Evolutionary conservation across 2,329 filamentous ascomycete genomes (phyloP), one percentile per base, ranked within the genome.

Genomic region (Botryotinia narcissicola): DNA sequence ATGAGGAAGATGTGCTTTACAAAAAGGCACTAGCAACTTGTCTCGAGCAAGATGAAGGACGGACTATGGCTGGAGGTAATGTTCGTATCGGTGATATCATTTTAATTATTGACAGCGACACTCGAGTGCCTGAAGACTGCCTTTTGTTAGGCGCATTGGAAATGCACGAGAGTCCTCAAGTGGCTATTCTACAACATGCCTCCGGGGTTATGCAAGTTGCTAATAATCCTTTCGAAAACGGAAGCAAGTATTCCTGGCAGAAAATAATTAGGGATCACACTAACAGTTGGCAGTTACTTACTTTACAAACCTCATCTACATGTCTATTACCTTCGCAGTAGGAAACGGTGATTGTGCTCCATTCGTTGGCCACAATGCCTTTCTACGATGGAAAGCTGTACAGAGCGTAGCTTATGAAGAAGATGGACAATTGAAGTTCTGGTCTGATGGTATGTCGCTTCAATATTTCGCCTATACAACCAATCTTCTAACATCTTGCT

Each of bases 291-390:
- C 37, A 78, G 92, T 93, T 78, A 92, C 91, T 1, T 94, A 92
- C 83, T 94, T 94, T 83, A 94, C 92, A 60, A 90, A 94, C 79
- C 86, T 94, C 70, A 89, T 94, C 77, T 95, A 94, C 83, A 90
- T 88, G 0, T 88, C 90, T 48, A 94, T 94, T 78, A 86, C 87
- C 40, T 94, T 90, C 78, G 88, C 89, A 32, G 91, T 93, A 42
- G 88, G 89, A 10, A 91, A 88, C 69, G 92, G 92, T 7, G 92
- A 94, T 71, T 88, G 91, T 10, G 76, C 77, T 67, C 77, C 76
- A 1, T 94, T 94, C 77, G 92, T 94, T 75, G 92, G 92, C 0
- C 92, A 94, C 84, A 94, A 94, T 78, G 92, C 92, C 1, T 88
- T 94, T 74, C 84, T 94, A 22, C 87, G 92, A 35, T 94, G 92